Conservation (phyloP, 2,329 filamentous ascomycete genomes). For the Paracoccidioides lutzii region DNA sequence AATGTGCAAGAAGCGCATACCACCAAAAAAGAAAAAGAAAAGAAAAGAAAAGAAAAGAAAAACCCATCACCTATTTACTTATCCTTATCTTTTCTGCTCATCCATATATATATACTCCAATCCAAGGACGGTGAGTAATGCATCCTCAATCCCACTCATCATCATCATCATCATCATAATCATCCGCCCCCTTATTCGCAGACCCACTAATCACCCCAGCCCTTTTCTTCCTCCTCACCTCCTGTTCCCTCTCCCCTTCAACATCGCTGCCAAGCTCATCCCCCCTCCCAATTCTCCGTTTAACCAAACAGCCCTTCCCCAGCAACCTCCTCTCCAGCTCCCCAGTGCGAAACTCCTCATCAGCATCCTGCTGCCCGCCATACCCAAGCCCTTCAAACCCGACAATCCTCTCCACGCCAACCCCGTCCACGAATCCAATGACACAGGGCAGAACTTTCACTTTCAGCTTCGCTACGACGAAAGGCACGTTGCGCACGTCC, state of each 20-base stretch:
- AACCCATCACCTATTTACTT: not conserved
- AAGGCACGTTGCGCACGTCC: conserved; percentile 35
- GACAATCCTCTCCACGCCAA: conserved; percentile 32
- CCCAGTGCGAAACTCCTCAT: conserved; percentile 26
- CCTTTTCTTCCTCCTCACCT: conserved; percentile 13
- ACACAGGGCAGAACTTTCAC: conserved; percentile 37
- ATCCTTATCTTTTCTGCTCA: not conserved
- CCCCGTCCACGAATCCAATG: conserved; percentile 36
- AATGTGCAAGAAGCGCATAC: too few relatives aligned
- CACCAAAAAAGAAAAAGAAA: too few relatives aligned
- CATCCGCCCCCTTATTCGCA: conserved; percentile 21
- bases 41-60: too few relatives aligned
- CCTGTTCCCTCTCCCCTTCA: conserved; percentile 13
- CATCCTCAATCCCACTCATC: conserved; percentile 35
- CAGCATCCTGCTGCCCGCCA: conserved; percentile 24
- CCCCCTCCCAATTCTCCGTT: conserved; percentile 21
- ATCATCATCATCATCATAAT: conserved; percentile 27
- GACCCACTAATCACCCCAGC: conserved; percentile 10
- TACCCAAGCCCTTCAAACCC: conserved; percentile 36
- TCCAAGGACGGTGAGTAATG: not conserved
- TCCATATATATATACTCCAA: not conserved
- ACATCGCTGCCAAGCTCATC: conserved; percentile 15
- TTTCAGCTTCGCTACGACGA: conserved; percentile 35
- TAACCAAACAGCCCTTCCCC: conserved; percentile 25
- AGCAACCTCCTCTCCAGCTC: conserved; percentile 33